Evolutionary conservation across 768 basidiomycete species (phyloP), one percentile per base, ranked within the genome.

Genomic region (Xerocomellus dryophilus): DNA sequence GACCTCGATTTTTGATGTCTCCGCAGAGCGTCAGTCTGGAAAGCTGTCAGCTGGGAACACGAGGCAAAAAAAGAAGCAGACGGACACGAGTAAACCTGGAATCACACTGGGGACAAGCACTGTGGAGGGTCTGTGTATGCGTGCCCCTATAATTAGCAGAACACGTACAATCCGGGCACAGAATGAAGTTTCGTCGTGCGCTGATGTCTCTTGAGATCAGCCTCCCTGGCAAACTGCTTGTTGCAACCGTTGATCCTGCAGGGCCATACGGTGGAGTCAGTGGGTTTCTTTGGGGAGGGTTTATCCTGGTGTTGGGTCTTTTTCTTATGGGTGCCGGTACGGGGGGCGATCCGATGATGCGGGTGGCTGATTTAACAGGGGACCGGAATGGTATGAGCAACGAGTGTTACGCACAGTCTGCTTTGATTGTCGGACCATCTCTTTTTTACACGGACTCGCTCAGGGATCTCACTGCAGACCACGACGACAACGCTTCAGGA

Each of bases 161-260:
- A 52, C 32, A 78, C 77, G 63, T 64, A 89, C 88, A 85, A 89
- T 62, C 81, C 82, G 34, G 88, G 86, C 68, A 85, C 74, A 4
- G 85, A 85, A 72, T 90, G 88, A 44, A 79, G 69, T 68, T 88
- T 90, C 21, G 88, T 89, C 31, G 88, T 90, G 66, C 86, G 76
- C 66, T 90, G 88, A 67, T 90, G 88, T 62, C 88, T 68, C 75
- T 89, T 90, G 58, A 90, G 72, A 75, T 90, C 88, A 15, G 88
- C 88, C 70, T 90, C 88, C 49, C 88, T 79, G 43, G 86, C 88
- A 65, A 90, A 90, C 66, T 87, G 82, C 71, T 90, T 90, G 72
- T 81, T 83, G 73, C 88, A 90, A 29, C 86, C 88, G 64, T 84
- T 81, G 66, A 90, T 89, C 68, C 82, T 83, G 76, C 88, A 90